Conservation (phyloP, 1,284 basidiomycete species). For the Malassezia globosa region DNA sequence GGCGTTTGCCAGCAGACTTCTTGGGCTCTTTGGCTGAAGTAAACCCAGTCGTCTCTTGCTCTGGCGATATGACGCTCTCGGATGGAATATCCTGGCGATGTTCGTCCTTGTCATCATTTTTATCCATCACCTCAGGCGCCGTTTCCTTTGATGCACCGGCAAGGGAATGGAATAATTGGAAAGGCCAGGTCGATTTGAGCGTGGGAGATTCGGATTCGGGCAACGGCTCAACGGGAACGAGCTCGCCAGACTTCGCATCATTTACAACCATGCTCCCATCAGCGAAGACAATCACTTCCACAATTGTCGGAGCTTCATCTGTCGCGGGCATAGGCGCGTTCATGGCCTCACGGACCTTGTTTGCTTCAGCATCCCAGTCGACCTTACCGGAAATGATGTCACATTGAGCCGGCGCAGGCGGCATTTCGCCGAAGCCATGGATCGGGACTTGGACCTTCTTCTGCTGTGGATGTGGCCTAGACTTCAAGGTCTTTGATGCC, state of each 20-base stretch:
- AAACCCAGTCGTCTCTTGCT: too few species aligned
- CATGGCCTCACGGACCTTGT: conserved; percentile 17
- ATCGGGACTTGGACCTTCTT: conserved; percentile 41
- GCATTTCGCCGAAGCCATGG: conserved; percentile 27
- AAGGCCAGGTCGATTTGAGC: conserved; percentile 24
- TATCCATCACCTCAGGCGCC: background rate
- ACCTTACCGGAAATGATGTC: conserved; percentile 18
- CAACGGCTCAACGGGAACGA: conserved; percentile 24
- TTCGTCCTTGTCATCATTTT: background rate
- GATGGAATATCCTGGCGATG: too few species aligned
- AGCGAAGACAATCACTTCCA: conserved; percentile 29
- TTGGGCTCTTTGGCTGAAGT: too few species aligned
- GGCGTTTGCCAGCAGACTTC: too few species aligned
- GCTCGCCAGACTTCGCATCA: conserved; percentile 26
- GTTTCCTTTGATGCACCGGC: background rate
- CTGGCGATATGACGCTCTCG: background rate
- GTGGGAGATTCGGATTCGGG: conserved; percentile 17
- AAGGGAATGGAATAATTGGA: conserved; percentile 17
- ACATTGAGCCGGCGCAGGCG: conserved; percentile 16
- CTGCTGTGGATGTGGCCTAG: conserved; percentile 15
- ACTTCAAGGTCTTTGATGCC: conserved; percentile 1
- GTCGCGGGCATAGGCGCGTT: conserved; percentile 12
- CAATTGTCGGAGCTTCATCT: conserved; percentile 16
- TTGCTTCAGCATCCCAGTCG: conserved; percentile 38
- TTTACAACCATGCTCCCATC: conserved; percentile 20